phyloP scores from a whole-genome alignment of 352 stramenopile species.

The Globisporangium abappressorium region DNA sequence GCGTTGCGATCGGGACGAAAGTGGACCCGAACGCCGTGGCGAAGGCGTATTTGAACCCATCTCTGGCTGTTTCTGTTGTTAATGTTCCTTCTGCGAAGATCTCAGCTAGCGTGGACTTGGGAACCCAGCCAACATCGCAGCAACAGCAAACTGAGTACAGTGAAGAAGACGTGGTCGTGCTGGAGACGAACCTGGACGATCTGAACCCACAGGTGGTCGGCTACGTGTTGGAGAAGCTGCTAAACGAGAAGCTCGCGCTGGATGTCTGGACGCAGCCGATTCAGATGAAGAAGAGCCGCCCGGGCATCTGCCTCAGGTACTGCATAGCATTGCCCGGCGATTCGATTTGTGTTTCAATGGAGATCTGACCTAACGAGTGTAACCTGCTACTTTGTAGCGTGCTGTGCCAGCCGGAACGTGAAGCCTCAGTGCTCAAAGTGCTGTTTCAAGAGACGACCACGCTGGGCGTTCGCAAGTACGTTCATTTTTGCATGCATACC shows the following conservation, averaged over 20 bases:
- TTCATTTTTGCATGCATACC: background rate
- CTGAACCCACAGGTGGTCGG: conserved; percentile 84
- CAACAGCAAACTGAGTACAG: background rate
- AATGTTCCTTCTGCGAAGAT: background rate
- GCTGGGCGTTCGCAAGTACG: conserved; percentile 82
- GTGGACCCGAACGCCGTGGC: conserved; percentile 24
- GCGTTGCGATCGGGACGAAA: conserved; percentile 76
- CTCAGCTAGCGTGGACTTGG: background rate
- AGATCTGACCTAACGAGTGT: too few relatives aligned
- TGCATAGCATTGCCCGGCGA: too few relatives aligned
- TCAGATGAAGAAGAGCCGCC: conserved; percentile 92
- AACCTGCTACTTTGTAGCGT: conserved; percentile 36
- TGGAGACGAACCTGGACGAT: conserved; percentile 92
- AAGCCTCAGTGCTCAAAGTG: conserved; percentile 46
- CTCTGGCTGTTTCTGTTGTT: background rate
- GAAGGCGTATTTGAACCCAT: conserved; percentile 38
- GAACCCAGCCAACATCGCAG: background rate
- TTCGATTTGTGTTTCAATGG: background rate
- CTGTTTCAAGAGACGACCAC: conserved; percentile 88
- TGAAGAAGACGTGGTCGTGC: conserved; percentile 59
- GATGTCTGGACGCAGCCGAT: conserved; percentile 89
- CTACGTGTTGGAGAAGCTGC: conserved; percentile 69
- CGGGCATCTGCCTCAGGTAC: conserved; percentile 71
- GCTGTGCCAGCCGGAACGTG: conserved; percentile 61
- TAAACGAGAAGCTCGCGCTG: conserved; percentile 51